Evolutionary conservation across 305 asterid species (phyloP).

Genomic region (Nicotiana rustica): DNA sequence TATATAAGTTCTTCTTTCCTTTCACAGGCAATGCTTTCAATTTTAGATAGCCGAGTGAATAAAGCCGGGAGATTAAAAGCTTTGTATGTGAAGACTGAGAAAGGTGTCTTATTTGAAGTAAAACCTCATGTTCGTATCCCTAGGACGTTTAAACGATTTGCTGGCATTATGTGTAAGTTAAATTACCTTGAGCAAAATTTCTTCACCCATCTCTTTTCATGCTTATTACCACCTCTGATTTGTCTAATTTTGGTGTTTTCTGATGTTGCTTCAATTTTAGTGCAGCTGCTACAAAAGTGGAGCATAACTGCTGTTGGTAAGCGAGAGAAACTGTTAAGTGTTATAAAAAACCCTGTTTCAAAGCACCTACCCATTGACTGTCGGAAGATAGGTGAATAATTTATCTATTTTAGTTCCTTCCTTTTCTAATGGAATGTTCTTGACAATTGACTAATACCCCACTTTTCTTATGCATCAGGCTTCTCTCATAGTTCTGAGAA

Average conservation of each 20-base stretch:
- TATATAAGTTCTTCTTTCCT: slow-evolving; percentile 25
- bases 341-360: slow-evolving; percentile 84
- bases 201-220: slow-evolving; percentile 1
- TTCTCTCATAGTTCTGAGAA: slow-evolving; percentile 93
- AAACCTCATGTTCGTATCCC: slow-evolving; percentile 94
- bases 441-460: slow-evolving; percentile 30
- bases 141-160: slow-evolving; percentile 81
- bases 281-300: slow-evolving; percentile 82
- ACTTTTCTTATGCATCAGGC: slow-evolving; percentile 49
- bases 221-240: background rate
- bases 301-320: slow-evolving; percentile 74
- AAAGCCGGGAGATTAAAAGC: slow-evolving; percentile 84
- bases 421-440: slow-evolving; percentile 28
- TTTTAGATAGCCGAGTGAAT: slow-evolving; percentile 85
- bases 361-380: slow-evolving; percentile 74
- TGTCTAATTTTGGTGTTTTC: slow-evolving; percentile 22
- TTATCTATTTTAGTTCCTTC: slow-evolving; percentile 23
- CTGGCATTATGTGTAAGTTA: slow-evolving; percentile 91
- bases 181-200: background rate
- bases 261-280: slow-evolving; percentile 47
- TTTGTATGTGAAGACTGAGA: slow-evolving; percentile 80
- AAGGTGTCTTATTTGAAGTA: slow-evolving; percentile 79
- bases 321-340: slow-evolving; percentile 82
- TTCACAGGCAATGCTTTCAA: slow-evolving; percentile 73
- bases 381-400: slow-evolving; percentile 77